Conservation (phyloP, 768 basidiomycete species). For the Hygrocybe coccinea region DNA sequence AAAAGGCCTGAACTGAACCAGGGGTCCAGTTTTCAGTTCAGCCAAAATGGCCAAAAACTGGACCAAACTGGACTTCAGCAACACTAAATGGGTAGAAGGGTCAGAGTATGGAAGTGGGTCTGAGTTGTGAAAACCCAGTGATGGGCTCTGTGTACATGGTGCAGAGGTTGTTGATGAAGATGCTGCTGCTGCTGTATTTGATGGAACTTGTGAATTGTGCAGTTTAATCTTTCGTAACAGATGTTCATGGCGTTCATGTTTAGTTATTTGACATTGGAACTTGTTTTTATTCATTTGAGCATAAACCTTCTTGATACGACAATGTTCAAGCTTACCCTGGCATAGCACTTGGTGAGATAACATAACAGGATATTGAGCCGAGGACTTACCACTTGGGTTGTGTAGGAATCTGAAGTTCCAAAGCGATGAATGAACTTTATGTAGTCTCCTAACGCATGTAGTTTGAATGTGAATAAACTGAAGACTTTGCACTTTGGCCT, state of each 20-base stretch:
- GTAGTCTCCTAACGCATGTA: conserved; percentile 11
- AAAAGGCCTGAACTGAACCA: too few relatives aligned
- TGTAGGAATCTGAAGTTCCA: conserved; percentile 10
- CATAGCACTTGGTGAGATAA: neutral
- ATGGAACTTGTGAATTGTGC: neutral
- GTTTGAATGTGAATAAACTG: conserved; percentile 21
- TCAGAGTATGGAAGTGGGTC: conserved; percentile 12
- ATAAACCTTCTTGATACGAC: conserved; percentile 28
- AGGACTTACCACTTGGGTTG: conserved; percentile 7
- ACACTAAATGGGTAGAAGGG: conserved; percentile 12
- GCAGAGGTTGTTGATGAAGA: neutral
- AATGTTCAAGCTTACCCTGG: conserved; percentile 37
- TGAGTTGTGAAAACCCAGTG: conserved; percentile 2
- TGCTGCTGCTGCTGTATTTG: neutral
- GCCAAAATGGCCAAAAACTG: too few relatives aligned
- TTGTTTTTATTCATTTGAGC: conserved; percentile 25
- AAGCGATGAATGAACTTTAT: neutral
- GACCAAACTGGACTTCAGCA: too few relatives aligned
- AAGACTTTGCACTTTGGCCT: conserved; percentile 8
- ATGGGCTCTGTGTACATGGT: neutral
- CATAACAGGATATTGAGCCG: neutral
- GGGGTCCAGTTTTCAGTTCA: too few relatives aligned
- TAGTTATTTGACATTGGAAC: conserved; percentile 21
- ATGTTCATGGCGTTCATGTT: conserved; percentile 10
- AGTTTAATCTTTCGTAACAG: conserved; percentile 9